Evolutionary conservation across 768 basidiomycete genomes (phyloP), one percentile per base, ranked within the genome.

Genomic region (Pulveroboletus sp.): DNA sequence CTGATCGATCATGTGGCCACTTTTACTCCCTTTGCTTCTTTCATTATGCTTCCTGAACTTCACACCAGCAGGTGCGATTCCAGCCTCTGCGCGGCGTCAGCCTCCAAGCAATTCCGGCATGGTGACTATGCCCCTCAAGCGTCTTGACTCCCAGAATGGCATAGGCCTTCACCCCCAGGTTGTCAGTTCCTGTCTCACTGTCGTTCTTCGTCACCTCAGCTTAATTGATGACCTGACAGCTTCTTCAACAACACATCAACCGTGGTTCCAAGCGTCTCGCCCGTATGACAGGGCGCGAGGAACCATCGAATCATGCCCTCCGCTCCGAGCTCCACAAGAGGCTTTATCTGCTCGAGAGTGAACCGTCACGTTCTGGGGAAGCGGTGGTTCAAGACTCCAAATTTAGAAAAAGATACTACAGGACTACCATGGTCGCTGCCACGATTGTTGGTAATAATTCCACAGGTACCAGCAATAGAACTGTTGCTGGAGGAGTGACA

Each of bases 191-290:
- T 18, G 11, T 39, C 15, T 13, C 9, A 28, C 10, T 14, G 10
- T 18, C 14, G 5, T 32, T 14, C 13, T 28, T 38, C 1, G 27
- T 26, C 8, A 5, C 9, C 31, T 9, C 33, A 17, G 40, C 46
- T 39, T 14, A 17, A 13, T 13, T 39, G 17, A 35, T 27, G 46
- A 31, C 51, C 17, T 39, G 28, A 17, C 32, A 90, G 88, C 65
- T 76, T 39, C 67, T 83, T 31, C 86, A 89, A 65, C 87, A 84
- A 66, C 75, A 82, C 58, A 77, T 85, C 54, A 89, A 88, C 66
- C 82, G 80, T 43, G 74, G 76, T 46, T 69, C 78, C 47, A 76
- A 73, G 49, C 84, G 87, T 46, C 75, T 82, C 44, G 84, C 86
- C 8, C 81, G 76, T 43, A 85, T 89, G 81, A 79, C 79, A 5